These are phyloP conservation scores for Helicocarpus griseus DNA, from an alignment of 2,329 filamentous ascomycete species.

Conservation along the genomic window DNA sequence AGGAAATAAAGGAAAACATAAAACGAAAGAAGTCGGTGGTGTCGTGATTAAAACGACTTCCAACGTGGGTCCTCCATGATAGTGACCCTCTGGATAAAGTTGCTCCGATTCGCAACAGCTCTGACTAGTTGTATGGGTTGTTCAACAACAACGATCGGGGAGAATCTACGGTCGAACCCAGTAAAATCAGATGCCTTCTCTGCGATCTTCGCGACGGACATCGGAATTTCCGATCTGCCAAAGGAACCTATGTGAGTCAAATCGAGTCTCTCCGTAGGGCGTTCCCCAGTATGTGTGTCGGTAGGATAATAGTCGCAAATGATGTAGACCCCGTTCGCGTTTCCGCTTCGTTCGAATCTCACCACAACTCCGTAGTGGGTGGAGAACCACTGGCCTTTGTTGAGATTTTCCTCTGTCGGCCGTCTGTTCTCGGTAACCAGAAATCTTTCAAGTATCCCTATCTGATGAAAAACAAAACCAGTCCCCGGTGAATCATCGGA, in stretches of 20 bases:
- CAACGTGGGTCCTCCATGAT: no score
- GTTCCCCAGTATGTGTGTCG: not conserved
- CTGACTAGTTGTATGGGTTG: slow-evolving; percentile 6
- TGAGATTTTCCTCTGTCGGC: not conserved
- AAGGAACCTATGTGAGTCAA: not conserved
- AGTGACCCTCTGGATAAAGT: no score
- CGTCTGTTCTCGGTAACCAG: no score
- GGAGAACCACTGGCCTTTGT: not conserved
- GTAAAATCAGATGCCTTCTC: not conserved
- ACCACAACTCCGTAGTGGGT: not conserved
- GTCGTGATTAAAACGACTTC: no score
- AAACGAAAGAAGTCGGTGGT: no score
- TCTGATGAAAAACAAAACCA: not conserved
- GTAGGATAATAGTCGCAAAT: not conserved
- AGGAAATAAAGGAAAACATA: no score
- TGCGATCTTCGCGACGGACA: slow-evolving; percentile 6
- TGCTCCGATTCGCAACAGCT: slow-evolving; percentile 1
- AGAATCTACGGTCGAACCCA: not conserved
- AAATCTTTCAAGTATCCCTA: not conserved
- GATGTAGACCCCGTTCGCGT: not conserved
- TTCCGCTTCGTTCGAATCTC: not conserved
- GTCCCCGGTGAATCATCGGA: not conserved
- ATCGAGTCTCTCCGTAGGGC: not conserved
- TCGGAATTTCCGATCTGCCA: not conserved
- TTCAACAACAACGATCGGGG: not conserved